Conservation (phyloP, 2,329 filamentous ascomycete genomes). For the Fusarium oxysporum region DNA sequence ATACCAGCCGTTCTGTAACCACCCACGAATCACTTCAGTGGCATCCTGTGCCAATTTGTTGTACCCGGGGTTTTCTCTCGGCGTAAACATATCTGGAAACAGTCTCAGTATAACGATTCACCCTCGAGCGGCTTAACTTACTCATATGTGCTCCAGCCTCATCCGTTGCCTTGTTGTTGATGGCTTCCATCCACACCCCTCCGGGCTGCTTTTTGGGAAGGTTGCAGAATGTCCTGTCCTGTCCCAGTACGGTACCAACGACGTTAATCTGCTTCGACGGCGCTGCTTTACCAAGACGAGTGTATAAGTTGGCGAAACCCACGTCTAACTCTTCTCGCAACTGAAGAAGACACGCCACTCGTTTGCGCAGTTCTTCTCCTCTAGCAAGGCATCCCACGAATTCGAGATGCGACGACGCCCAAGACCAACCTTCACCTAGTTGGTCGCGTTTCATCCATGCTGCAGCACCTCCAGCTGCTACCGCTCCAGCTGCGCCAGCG, state of each 20-base stretch:
- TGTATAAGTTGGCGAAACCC: conserved; percentile 89
- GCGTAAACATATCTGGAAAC: conserved; percentile 75
- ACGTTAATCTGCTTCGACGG: conserved; percentile 63
- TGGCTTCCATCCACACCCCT: conserved; percentile 73
- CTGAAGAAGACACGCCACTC: conserved; percentile 75
- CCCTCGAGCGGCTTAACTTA: conserved; percentile 52
- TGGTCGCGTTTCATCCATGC: conserved; percentile 88
- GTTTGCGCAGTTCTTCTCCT: conserved; percentile 81
- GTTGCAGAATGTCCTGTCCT: conserved; percentile 88
- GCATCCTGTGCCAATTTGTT: conserved; percentile 74
- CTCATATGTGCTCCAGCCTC: conserved; percentile 85
- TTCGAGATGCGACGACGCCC: conserved; percentile 90
- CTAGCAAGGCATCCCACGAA: conserved; percentile 91
- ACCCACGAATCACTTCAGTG: conserved; percentile 71
- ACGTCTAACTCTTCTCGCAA: conserved; percentile 74
- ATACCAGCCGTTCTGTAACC: conserved; percentile 76
- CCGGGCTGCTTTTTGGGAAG: conserved; percentile 70
- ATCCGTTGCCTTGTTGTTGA: conserved; percentile 83
- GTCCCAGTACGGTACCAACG: conserved; percentile 70
- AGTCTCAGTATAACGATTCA: conserved; percentile 6
- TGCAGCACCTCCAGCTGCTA: conserved; percentile 84
- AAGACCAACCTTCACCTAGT: conserved; percentile 79
- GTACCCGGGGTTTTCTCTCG: conserved; percentile 78
- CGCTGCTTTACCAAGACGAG: conserved; percentile 79
- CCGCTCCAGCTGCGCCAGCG: conserved; percentile 84